Evolutionary conservation across 306 rosid genomes (phyloP).

Genomic region (Begonia fuchsioides): DNA sequence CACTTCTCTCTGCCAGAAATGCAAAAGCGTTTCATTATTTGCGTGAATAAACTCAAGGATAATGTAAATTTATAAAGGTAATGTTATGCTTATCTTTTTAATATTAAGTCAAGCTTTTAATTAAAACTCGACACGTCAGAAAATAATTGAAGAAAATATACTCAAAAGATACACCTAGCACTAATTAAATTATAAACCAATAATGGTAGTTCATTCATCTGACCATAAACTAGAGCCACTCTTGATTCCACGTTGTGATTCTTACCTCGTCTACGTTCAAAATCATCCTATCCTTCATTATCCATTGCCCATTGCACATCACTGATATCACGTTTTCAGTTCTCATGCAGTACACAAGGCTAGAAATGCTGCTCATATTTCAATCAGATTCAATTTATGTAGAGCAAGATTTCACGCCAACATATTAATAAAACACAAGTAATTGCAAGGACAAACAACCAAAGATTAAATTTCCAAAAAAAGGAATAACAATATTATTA

Average conservation of each 20-base stretch:
- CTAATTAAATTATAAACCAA: too few species aligned
- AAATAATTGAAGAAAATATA: too few species aligned
- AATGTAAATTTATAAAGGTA: too few species aligned
- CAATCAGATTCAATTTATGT: too few species aligned
- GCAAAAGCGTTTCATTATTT: slow-evolving; percentile 3
- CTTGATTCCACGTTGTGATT: background rate
- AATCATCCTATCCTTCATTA: slow-evolving; percentile 75
- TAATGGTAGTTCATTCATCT: background rate
- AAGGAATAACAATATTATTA: slow-evolving; percentile 3
- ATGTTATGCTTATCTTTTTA: too few species aligned
- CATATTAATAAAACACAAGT: too few species aligned
- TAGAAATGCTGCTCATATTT: slow-evolving; percentile 48
- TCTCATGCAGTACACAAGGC: slow-evolving; percentile 71
- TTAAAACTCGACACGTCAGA: too few species aligned
- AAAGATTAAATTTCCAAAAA: background rate
- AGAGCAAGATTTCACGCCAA: too few species aligned
- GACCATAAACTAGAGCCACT: background rate
- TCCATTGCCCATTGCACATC: slow-evolving; percentile 83
- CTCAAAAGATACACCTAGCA: too few species aligned
- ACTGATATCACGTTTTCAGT: slow-evolving; percentile 63
- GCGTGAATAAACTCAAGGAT: background rate
- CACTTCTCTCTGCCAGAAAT: slow-evolving; percentile 42
- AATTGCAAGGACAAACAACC: too few species aligned
- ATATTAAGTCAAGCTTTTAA: too few species aligned
- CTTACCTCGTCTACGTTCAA: slow-evolving; percentile 52